A percentile compares a stretch with the other conserved stretches of the same genome.
phyloP scores from a whole-genome alignment of 352 stramenopile species.

The Pythium volutum region DNA sequence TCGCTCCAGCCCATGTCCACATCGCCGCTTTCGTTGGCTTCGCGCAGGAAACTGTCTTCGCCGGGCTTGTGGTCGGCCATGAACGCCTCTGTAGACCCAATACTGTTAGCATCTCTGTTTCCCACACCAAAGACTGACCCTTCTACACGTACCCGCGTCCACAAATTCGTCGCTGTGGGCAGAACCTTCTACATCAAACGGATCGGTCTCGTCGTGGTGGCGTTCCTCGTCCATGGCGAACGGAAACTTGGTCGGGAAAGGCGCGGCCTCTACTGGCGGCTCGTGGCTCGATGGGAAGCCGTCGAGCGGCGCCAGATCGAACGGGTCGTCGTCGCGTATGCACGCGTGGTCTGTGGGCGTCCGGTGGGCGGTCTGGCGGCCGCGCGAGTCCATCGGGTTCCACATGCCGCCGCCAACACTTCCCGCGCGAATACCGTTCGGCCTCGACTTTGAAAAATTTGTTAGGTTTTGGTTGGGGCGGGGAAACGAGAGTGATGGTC shows the following conservation, averaged over 20 bases:
- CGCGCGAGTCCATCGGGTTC: neutral
- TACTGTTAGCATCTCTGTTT: neutral
- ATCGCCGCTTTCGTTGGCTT: conserved; percentile 15
- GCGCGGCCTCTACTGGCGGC: neutral
- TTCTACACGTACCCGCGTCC: conserved; percentile 48
- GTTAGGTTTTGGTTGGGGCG: no score
- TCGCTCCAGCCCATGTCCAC: conserved; percentile 28
- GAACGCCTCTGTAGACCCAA: conserved; percentile 19
- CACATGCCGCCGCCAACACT: neutral
- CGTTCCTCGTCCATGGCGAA: neutral
- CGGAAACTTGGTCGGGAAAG: conserved; percentile 1
- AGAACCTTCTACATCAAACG: conserved; percentile 17
- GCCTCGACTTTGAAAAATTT: no score
- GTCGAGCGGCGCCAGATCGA: conserved; percentile 38
- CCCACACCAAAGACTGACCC: neutral
- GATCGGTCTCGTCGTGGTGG: neutral
- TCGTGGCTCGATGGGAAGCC: conserved; percentile 22
- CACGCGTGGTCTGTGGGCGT: neutral
- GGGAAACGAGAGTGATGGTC: no score
- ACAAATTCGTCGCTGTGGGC: conserved; percentile 61
- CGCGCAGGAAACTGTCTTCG: conserved; percentile 27
- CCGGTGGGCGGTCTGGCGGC: neutral
- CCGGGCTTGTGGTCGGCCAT: conserved; percentile 16
- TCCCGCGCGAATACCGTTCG: conserved; percentile 6
- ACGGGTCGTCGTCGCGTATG: conserved; percentile 22